These are phyloP conservation scores for Arxiozyma heterogenica DNA, from an alignment of 1,139 yeast species.

Conservation along the genomic window DNA sequence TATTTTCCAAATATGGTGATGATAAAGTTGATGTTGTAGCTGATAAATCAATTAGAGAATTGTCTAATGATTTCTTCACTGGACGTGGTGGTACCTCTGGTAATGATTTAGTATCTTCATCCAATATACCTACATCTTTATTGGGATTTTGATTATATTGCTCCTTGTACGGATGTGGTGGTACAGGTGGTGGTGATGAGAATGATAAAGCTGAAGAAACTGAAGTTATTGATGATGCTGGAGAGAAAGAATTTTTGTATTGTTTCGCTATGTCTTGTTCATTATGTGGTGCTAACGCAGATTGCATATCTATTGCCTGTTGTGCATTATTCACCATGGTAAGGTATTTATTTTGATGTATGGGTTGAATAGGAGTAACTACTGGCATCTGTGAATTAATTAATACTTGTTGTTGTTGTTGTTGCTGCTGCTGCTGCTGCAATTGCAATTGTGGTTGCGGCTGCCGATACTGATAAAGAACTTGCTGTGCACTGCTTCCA, in stretches of 20 bases:
- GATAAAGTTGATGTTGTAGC: constrained; percentile 2
- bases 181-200: constrained; percentile 3
- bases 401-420: constrained; percentile 2
- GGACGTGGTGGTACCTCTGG: constrained; percentile 8
- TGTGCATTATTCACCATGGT: background rate
- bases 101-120: background rate
- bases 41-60: constrained; percentile 11
- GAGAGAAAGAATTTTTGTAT: background rate
- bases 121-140: background rate
- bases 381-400: background rate
- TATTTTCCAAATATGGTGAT: constrained; percentile 8
- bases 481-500: constrained; percentile 1
- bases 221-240: background rate
- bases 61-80: constrained; percentile 3
- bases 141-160: background rate
- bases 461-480: constrained; percentile 1
- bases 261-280: background rate
- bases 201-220: background rate
- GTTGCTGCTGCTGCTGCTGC: constrained; percentile 3
- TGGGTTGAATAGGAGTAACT: background rate
- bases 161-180: constrained; percentile 5
- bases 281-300: background rate
- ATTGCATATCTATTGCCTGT: background rate
- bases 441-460: constrained; percentile 1
- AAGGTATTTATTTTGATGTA: background rate